Conservation (phyloP, 768 basidiomycete species). For the Erythrobasidium yunnanense region DNA sequence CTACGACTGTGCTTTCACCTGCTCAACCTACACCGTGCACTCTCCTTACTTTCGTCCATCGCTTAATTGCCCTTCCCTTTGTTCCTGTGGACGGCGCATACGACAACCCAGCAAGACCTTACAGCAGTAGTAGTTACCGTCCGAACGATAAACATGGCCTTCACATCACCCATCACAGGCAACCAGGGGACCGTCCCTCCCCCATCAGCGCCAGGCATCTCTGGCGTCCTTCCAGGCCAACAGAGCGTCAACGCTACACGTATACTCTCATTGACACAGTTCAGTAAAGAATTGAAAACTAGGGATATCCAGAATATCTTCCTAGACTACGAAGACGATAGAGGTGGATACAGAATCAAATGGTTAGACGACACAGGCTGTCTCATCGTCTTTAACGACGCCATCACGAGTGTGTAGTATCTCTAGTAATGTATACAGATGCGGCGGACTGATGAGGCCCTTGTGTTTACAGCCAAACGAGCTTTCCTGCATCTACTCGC, state of each 20-base stretch:
- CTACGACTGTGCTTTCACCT: no score
- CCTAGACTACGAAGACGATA: conserved; percentile 69
- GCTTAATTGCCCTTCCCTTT: no score
- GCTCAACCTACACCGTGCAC: no score
- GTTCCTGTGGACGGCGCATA: no score
- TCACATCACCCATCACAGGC: not conserved
- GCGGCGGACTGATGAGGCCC: no score
- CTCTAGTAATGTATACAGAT: no score
- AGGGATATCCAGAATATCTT: conserved; percentile 89
- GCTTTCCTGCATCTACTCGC: conserved; percentile 82
- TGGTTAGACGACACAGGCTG: conserved; percentile 97
- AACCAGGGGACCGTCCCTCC: conserved; percentile 19
- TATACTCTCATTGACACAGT: conserved; percentile 82
- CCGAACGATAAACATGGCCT: no score
- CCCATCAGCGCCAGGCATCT: conserved; percentile 18
- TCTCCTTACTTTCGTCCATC: no score
- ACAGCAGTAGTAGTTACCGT: no score
- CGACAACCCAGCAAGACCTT: no score
- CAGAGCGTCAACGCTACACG: conserved; percentile 49
- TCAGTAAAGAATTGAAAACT: conserved; percentile 91
- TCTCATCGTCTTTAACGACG: conserved; percentile 84
- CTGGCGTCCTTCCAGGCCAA: conserved; percentile 21
- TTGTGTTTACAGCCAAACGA: conserved; percentile 61
- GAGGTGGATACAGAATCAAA: conserved; percentile 95
- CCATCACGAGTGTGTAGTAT: conserved; percentile 77